Percentiles rank a stretch among this genome's conserved stretches.
Evolutionary conservation across 176 grass and related monocot genomes (phyloP).

Genomic region (Cocos nucifera): DNA sequence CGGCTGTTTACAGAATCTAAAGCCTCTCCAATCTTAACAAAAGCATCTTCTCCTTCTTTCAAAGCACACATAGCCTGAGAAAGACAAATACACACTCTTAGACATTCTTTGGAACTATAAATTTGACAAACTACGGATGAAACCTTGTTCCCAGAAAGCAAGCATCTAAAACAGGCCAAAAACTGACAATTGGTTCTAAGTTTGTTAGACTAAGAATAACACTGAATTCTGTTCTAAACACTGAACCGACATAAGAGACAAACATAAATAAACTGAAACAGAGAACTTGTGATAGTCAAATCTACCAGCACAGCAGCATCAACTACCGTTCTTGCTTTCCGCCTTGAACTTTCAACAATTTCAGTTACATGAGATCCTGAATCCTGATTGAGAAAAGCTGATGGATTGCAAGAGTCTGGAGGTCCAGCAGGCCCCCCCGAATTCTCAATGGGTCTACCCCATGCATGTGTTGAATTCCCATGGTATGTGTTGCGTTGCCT

Average conservation of each 20-base stretch:
- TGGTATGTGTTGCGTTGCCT: slow-evolving; percentile 83
- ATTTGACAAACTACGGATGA: no score
- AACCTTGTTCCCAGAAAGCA: no score
- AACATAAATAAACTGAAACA: slow-evolving; percentile 9
- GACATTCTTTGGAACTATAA: no score
- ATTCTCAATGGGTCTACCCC: slow-evolving; percentile 52
- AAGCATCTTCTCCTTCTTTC: slow-evolving; percentile 63
- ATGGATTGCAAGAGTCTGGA: slow-evolving; percentile 34
- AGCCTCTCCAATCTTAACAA: slow-evolving; percentile 72
- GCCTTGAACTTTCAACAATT: slow-evolving; percentile 72
- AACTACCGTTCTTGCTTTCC: slow-evolving; percentile 82
- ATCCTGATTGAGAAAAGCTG: slow-evolving; percentile 61
- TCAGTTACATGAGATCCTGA: slow-evolving; percentile 82
- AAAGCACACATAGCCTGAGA: slow-evolving; percentile 65
- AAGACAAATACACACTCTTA: not conserved
- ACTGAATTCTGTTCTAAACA: not conserved
- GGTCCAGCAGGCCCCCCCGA: slow-evolving; percentile 38
- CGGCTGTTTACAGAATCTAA: slow-evolving; percentile 47
- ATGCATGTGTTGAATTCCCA: slow-evolving; percentile 52
- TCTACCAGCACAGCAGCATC: slow-evolving; percentile 85
- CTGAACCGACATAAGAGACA: not conserved
- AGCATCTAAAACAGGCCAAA: not conserved
- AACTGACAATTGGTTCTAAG: not conserved
- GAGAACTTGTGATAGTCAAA: not conserved
- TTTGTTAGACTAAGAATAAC: not conserved